Base-by-base conservation (phyloP, 2,329 filamentous ascomycete species). In the Fonsecaea monophora region DNA sequence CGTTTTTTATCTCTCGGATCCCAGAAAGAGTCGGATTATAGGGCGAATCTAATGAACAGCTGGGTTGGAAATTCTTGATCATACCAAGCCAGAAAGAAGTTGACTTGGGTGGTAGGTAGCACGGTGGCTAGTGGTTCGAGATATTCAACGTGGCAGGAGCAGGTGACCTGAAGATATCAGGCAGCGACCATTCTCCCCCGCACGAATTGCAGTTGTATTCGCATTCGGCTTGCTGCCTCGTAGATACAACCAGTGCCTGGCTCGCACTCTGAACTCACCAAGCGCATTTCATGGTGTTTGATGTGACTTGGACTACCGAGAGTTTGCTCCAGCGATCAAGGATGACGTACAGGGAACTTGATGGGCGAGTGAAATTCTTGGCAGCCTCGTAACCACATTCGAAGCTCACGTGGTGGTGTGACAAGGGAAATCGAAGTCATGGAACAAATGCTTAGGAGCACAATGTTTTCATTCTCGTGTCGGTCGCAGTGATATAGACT, bases 61-160 rank as follows among this genome's bases (percentile, higher is more conserved):
- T 21, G 25, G 13, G 40, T 42, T n/a, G 40, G 15, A 40, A 12
- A 4, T 15, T n/a, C 15, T n/a, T 18, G 25, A 25, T n/a, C 13
- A 42, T 42, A 42, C 40, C 40, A 42, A 42, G 40, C 40, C 40
- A 42, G 40, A 25, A 25, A 42, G 40, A n/a, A 4, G 10, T 12
- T 4, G 38, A 13, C 4, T 12, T 4, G 3, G 25, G 25, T 25
- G 38, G 4, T 13, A n/a, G 38, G 4, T 13, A n/a, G 15, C 7
- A 5, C 18, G 40, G 15, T 42, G 13, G 40, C 15, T 25, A 25
- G 18, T 50, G 45, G 45, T 21, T 21, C 10, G 45, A 10, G 8
- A 50, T 21, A 12, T 50, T 50, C 45, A 25, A 50, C 18, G 45
- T 48, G 45, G 45, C 45, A 50, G 18, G 18, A 50, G 45, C 45